phyloP scores from a whole-genome alignment of 352 stramenopile genomes.

The Globisporangium mamillatum region DNA sequence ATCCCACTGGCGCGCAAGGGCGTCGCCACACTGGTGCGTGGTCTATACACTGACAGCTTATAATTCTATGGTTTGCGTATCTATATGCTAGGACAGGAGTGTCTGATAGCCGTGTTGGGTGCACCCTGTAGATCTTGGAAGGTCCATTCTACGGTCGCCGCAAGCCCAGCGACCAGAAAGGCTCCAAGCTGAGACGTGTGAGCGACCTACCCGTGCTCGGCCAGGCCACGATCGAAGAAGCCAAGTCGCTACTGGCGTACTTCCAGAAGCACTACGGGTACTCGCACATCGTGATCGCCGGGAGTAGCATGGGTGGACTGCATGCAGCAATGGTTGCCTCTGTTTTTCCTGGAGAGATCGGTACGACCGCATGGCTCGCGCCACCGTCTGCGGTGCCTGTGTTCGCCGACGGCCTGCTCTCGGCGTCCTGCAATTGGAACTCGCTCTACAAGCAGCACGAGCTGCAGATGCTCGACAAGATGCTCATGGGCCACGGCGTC shows the following conservation, averaged over 20 bases:
- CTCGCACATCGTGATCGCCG: conserved; percentile 60
- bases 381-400: conserved; percentile 67
- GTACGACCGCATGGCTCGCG: conserved; percentile 64
- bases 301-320: conserved; percentile 74
- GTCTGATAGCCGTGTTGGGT: neutral
- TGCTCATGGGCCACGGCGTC: conserved; percentile 42
- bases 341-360: conserved; percentile 64
- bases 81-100: neutral
- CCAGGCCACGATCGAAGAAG: conserved; percentile 79
- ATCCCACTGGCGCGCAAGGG: conserved; percentile 63
- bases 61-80: neutral
- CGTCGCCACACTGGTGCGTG: conserved; percentile 55
- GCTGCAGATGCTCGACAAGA: conserved; percentile 64
- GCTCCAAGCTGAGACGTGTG: conserved; percentile 71
- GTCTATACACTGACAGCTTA: neutral
- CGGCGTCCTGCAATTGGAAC: conserved; percentile 73
- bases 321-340: conserved; percentile 78
- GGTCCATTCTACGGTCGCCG: conserved; percentile 76
- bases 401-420: conserved; percentile 73
- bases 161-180: conserved; percentile 61
- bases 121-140: conserved; percentile 59
- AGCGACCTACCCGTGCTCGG: conserved; percentile 72
- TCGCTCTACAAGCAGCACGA: conserved; percentile 71
- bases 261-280: conserved; percentile 52
- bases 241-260: conserved; percentile 71